Conservation (phyloP, 1,284 basidiomycete genomes). For the Tetrapyrgos nigripes region DNA sequence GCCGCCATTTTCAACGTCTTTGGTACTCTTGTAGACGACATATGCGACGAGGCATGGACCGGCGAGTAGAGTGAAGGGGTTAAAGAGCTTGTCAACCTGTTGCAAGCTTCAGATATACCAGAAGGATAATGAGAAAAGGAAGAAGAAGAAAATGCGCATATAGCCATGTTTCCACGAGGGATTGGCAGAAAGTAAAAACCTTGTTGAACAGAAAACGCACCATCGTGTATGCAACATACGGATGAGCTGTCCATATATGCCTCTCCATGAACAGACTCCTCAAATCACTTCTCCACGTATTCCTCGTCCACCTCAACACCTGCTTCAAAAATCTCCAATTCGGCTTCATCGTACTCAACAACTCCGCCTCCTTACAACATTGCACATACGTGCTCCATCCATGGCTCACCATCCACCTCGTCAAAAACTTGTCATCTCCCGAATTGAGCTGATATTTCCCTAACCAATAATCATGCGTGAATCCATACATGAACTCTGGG, state of each 20-base stretch:
- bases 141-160: too few relatives aligned
- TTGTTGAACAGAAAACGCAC: slow-evolving; percentile 45
- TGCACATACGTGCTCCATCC: slow-evolving; percentile 95
- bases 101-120: not conserved
- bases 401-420: slow-evolving; percentile 95
- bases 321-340: slow-evolving; percentile 96
- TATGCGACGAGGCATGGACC: slow-evolving; percentile 82
- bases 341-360: slow-evolving; percentile 93
- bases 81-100: slow-evolving; percentile 89
- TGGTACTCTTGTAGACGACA: slow-evolving; percentile 82
- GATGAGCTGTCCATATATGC: slow-evolving; percentile 87
- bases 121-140: not conserved
- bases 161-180: too few relatives aligned
- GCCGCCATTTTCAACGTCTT: slow-evolving; percentile 71
- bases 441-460: slow-evolving; percentile 93
- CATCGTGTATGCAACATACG: slow-evolving; percentile 93
- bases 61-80: slow-evolving; percentile 86
- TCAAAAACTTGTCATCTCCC: slow-evolving; percentile 93
- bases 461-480: slow-evolving; percentile 93
- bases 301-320: slow-evolving; percentile 90
- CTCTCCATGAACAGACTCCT: slow-evolving; percentile 89
- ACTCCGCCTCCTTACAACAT: slow-evolving; percentile 88
- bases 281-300: slow-evolving; percentile 92
- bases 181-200: slow-evolving; percentile 1
- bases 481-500: slow-evolving; percentile 89